Evolutionary conservation across 2,329 filamentous ascomycete species (phyloP), one percentile per base, ranked within the genome.

Genomic region (Botrytis aclada): DNA sequence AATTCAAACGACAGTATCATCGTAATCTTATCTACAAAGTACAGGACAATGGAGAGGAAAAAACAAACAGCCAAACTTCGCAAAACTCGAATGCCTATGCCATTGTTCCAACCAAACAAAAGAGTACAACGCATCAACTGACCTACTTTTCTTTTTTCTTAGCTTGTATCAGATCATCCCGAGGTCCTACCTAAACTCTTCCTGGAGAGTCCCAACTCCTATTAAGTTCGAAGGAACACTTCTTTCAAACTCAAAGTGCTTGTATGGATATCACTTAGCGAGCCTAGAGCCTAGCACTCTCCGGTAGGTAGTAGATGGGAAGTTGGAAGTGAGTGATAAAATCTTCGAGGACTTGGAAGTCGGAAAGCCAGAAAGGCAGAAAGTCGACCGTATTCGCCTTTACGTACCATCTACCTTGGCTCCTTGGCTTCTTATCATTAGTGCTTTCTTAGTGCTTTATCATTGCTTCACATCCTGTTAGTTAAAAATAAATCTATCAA

Each of bases 141-240:
- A 32, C 25, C 70, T 63, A 67, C 60, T 54, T 45, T 51, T 70
- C 56, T 61, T 61, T 34, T 66, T 43, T 56, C 51, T 66, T 66
- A 70, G 69, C 75, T 75, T 75, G 74, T 77, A 77, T 65, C 63
- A 65, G 45, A 47, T 47, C 29, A 29, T 47, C 41, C 41, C 41
- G 41, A 65, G 58, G 51, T 39, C 60, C 22, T n/a, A 43, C 25
- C 60, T 18, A 29, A 29, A 29, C 39, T 64, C n/a, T n/a, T 39
- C 3, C 16, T 29, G 18, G 51, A 56, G n/a, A 56, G 51, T 56
- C 51, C 51, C 18, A 56, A 56, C 16, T 56, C 51, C 47, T 51
- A n/a, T 14, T 29, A 29, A 54, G 51, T 54, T 54, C 51, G 16
- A 54, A 54, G 25, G 51, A 54, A 54, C n/a, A 54, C 47, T 54